Conservation (phyloP, 2,329 filamentous ascomycete species). For the Fusarium staphyleae region DNA sequence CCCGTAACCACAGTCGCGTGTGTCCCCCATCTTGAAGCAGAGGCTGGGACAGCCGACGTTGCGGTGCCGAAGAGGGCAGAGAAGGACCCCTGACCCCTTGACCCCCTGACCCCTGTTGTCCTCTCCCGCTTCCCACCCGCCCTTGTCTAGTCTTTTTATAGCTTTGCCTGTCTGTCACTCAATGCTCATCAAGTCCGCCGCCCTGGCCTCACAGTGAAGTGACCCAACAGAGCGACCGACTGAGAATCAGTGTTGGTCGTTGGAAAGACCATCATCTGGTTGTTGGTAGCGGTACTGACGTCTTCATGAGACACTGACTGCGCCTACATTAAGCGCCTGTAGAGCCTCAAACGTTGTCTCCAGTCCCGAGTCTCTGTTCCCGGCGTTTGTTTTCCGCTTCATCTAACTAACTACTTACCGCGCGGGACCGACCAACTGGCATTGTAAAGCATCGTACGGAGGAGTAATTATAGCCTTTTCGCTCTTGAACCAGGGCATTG, state of each 20-base stretch:
- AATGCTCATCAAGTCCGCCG: background rate
- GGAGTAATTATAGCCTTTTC: constrained; percentile 12
- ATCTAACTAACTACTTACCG: too few species aligned
- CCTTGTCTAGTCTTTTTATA: background rate
- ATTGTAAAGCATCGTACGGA: constrained; percentile 14
- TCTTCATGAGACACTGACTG: background rate
- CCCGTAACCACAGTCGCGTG: constrained; percentile 1
- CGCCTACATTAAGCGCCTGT: constrained; percentile 23
- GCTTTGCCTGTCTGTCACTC: background rate
- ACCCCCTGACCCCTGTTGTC: constrained; percentile 19
- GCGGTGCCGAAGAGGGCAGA: constrained; percentile 19
- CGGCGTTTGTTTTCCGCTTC: constrained; percentile 15
- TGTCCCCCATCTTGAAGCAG: constrained; percentile 29
- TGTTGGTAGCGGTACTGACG: background rate
- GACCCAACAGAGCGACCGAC: background rate
- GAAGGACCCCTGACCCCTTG: too few species aligned
- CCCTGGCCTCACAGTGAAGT: background rate
- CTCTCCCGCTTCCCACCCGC: constrained; percentile 11
- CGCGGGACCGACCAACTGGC: constrained; percentile 14
- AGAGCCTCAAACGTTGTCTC: constrained; percentile 8
- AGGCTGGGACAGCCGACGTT: constrained; percentile 31
- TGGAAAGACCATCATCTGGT: background rate
- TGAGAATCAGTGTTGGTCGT: constrained; percentile 16
- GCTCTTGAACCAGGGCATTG: background rate
- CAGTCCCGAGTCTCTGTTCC: constrained; percentile 5